Conservation (phyloP, 2,329 filamentous ascomycete species). For the Nemania serpens region DNA sequence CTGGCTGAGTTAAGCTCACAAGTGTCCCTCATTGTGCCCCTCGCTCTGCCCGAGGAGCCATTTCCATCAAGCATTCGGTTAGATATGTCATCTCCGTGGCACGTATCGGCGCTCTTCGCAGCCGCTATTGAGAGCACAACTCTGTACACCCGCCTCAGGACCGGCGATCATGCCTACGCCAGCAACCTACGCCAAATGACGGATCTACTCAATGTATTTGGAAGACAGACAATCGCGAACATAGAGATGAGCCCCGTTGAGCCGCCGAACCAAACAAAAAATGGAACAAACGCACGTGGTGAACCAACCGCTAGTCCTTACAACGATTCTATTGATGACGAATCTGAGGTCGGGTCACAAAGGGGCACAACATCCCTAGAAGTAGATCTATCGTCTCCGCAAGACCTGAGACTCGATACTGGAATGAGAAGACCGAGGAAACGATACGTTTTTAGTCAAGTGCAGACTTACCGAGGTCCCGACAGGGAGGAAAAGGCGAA, state of each 20-base stretch:
- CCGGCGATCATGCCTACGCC: conserved; percentile 46
- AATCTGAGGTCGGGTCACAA: conserved; percentile 34
- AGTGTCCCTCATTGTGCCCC: conserved; percentile 77
- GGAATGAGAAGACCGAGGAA: conserved; percentile 34
- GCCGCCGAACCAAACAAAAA: conserved; percentile 39
- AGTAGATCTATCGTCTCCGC: conserved; percentile 47
- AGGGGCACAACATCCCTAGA: conserved; percentile 44
- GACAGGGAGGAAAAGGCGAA: conserved; percentile 35
- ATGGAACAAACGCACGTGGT: conserved; percentile 38
- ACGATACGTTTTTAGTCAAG: conserved; percentile 50
- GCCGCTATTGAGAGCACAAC: conserved; percentile 79
- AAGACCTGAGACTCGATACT: conserved; percentile 41
- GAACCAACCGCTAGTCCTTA: conserved; percentile 40
- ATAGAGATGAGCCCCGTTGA: conserved; percentile 67
- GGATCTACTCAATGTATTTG: conserved; percentile 71
- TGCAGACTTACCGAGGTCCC: conserved; percentile 42
- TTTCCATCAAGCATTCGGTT: conserved; percentile 64
- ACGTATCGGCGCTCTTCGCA: conserved; percentile 75
- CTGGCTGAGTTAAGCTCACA: conserved; percentile 70
- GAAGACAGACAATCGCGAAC: conserved; percentile 79
- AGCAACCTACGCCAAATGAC: conserved; percentile 66
- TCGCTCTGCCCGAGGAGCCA: conserved; percentile 64
- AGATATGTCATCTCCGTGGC: conserved; percentile 73
- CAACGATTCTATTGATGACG: conserved; percentile 40
- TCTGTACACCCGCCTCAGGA: conserved; percentile 72